Percentiles rank a stretch among this genome's conserved stretches.
Conservation (phyloP, 2,329 filamentous ascomycete genomes). For the Cytospora leucostoma region DNA sequence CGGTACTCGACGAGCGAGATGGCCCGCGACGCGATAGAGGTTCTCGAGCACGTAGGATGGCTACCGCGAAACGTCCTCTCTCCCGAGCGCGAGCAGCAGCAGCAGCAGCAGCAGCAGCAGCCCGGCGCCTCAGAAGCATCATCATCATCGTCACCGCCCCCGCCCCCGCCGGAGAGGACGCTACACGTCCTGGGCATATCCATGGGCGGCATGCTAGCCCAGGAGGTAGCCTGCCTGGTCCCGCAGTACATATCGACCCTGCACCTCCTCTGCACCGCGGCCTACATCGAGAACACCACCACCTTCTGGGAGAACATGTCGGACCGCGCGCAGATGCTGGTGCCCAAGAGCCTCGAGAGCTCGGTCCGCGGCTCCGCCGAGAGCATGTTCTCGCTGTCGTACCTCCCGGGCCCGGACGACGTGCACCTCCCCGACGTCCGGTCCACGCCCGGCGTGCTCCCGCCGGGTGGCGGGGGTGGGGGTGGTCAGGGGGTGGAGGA, state of each 20-base stretch:
- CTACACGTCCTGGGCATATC: conserved; percentile 75
- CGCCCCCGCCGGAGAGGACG: conserved; percentile 38
- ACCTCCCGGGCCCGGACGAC: conserved; percentile 63
- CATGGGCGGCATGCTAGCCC: conserved; percentile 90
- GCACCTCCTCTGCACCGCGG: conserved; percentile 63
- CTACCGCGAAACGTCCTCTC: conserved; percentile 35
- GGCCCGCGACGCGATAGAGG: conserved; percentile 75
- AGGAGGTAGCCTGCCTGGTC: conserved; percentile 67
- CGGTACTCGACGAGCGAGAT: conserved; percentile 84
- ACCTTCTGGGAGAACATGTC: conserved; percentile 66
- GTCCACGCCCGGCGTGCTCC: conserved; percentile 43
- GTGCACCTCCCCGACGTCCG: conserved; percentile 49
- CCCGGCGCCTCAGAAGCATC: too few relatives aligned
- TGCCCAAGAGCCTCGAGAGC: conserved; percentile 70
- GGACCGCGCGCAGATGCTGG: conserved; percentile 56
- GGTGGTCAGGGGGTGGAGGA: conserved; percentile 16
- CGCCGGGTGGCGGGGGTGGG: conserved; percentile 32
- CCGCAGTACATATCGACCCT: conserved; percentile 58
- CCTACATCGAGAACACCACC: conserved; percentile 61
- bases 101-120: too few relatives aligned
- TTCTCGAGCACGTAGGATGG: conserved; percentile 72
- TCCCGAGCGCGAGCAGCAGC: neutral
- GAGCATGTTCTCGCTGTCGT: conserved; percentile 66
- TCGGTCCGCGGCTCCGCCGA: conserved; percentile 65
- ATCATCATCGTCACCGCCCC: conserved; percentile 13